Evolutionary conservation across 345 rosid genomes (phyloP), one percentile per base, ranked within the genome.

Genomic region (Clausena lansium): DNA sequence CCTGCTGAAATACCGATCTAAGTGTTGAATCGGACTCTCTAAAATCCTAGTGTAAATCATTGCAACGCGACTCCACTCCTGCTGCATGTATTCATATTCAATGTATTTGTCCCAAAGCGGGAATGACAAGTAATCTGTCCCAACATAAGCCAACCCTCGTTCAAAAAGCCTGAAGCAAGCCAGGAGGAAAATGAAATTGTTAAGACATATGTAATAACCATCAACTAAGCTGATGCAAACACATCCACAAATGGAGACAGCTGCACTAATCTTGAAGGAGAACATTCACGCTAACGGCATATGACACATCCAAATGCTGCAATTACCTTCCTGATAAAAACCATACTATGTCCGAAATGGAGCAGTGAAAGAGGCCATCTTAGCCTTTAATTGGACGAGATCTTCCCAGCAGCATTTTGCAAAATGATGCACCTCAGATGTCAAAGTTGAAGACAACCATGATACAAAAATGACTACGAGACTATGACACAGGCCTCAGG

Each of bases 391-490:
- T 88, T 83, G 91, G 93, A 83, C 67, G 92, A 90, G 89, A 87
- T 89, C 97, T 94, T 96, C 97, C 89, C 91, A 87, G 95, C 94
- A 88, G 98, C 92, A 91, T 83, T 90, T 94, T 89, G 92, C 92
- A 87, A 85, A 91, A 88, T 86, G 97, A 91, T 84, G 89, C 87
- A 88, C 89, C 87, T 84, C 98, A 78, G 81, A 85, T 87, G 89
- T 94, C 84, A 86, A 83, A 85, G 85, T 85, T 84, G 82, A 90
- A 86, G 82, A 84, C 36, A 83, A 76, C 81, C 80, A 88, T 75
- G 79, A 74, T 76, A 76, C 73, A 81, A 77, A 77, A 75, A 79
- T 50, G 71, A 87, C 89, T 86, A 87, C 30, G 41, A 52, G 77
- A 81, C 85, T 87, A 87, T 13, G 81, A 83, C 60, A 67, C 78